Percentiles rank a stretch among this genome's conserved stretches.
These are phyloP conservation scores for Licmophora abbreviata DNA, from an alignment of 108 stramenopile species.

Conservation along the genomic window DNA sequence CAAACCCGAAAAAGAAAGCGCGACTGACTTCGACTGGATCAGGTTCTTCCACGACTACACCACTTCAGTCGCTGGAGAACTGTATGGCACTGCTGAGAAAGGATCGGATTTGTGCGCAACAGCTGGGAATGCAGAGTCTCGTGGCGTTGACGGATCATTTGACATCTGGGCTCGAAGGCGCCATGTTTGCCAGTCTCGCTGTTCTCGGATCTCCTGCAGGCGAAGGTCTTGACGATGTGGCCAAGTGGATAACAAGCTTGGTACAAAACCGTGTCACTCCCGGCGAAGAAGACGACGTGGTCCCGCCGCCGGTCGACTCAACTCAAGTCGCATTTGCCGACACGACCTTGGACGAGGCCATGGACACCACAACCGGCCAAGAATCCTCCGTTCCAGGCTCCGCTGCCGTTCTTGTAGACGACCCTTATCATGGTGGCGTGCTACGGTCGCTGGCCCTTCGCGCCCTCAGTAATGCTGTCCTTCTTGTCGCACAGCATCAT, in stretches of 20 bases:
- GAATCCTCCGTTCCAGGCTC: not conserved
- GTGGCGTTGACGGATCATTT: conserved; percentile 45
- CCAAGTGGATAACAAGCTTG: conserved; percentile 2
- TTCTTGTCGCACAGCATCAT: conserved; percentile 10
- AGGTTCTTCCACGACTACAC: conserved; percentile 1
- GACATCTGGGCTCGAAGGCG: conserved; percentile 16
- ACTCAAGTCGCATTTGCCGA: not conserved
- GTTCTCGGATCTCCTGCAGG: conserved; percentile 7
- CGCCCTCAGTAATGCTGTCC: conserved; percentile 31
- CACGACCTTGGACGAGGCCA: not conserved
- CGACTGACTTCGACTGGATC: conserved; percentile 1
- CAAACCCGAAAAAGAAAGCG: conserved; percentile 1
- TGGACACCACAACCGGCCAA: not conserved
- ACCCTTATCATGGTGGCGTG: conserved; percentile 24
- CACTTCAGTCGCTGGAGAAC: conserved; percentile 14
- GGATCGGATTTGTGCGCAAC: conserved; percentile 49
- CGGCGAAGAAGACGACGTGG: conserved; percentile 1
- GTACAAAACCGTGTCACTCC: conserved; percentile 4
- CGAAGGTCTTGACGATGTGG: not conserved
- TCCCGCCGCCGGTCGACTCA: not conserved
- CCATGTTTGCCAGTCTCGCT: conserved; percentile 11
- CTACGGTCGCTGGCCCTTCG: conserved; percentile 28
- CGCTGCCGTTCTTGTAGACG: not conserved
- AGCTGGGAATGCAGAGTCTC: conserved; percentile 53
- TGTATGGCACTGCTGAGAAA: conserved; percentile 41